Percentiles rank a stretch among this genome's conserved stretches.
Evolutionary conservation across 2,329 filamentous ascomycete genomes (phyloP).

Genomic region (Colletotrichum sp.): DNA sequence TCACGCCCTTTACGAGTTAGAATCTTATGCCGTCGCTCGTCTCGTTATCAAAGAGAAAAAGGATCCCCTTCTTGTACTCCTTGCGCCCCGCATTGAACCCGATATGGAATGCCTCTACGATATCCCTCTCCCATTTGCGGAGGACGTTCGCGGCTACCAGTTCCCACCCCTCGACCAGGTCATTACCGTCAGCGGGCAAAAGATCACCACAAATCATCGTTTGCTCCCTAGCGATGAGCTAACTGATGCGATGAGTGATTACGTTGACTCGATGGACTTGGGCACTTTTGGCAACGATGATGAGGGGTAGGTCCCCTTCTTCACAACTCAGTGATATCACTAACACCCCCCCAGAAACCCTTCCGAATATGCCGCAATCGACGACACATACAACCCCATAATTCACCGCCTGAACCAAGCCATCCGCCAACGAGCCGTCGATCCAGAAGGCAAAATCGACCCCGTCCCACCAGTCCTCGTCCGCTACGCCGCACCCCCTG

Average conservation of each 20-base stretch:
- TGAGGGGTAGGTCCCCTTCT: slow-evolving; percentile 63
- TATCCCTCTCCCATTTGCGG: slow-evolving; percentile 88
- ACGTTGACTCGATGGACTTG: slow-evolving; percentile 93
- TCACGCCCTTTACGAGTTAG: slow-evolving; percentile 83
- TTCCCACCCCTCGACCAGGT: slow-evolving; percentile 91
- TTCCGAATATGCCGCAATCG: slow-evolving; percentile 75
- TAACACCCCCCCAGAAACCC: slow-evolving; percentile 39
- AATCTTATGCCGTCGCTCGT: slow-evolving; percentile 85
- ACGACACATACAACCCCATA: slow-evolving; percentile 83
- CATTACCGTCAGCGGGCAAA: slow-evolving; percentile 83
- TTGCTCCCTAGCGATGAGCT: slow-evolving; percentile 80
- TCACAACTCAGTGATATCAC: neutral
- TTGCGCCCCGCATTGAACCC: slow-evolving; percentile 80
- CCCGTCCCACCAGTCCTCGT: slow-evolving; percentile 69
- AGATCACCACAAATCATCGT: slow-evolving; percentile 75
- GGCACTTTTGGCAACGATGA: slow-evolving; percentile 74
- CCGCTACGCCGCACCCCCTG: slow-evolving; percentile 75
- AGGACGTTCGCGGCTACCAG: slow-evolving; percentile 88
- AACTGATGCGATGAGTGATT: slow-evolving; percentile 83
- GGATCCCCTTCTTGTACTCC: slow-evolving; percentile 75
- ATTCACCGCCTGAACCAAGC: slow-evolving; percentile 91
- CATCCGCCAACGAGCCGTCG: slow-evolving; percentile 80
- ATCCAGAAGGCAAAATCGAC: slow-evolving; percentile 69
- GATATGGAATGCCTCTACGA: slow-evolving; percentile 89
- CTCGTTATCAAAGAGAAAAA: slow-evolving; percentile 85